phyloP scores from a whole-genome alignment of 139 green algal genomes.

The Volvox africanus region DNA sequence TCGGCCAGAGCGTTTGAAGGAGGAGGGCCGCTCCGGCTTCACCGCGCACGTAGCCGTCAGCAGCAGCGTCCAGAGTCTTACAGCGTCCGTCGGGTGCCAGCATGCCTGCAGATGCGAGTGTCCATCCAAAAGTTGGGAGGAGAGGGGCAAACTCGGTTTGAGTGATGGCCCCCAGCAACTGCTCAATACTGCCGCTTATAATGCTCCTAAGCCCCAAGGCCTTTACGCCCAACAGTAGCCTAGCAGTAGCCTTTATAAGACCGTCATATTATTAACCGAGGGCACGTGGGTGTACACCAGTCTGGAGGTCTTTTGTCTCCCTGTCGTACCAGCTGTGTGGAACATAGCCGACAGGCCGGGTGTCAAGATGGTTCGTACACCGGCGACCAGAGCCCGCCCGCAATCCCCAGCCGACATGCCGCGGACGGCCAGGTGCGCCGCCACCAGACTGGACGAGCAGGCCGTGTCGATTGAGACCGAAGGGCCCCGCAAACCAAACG shows the following conservation, averaged over 20 bases:
- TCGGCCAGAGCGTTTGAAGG: conserved; percentile 25
- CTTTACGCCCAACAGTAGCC: too few species aligned
- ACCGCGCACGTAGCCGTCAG: conserved; percentile 86
- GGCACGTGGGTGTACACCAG: not conserved
- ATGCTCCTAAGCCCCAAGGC: too few species aligned
- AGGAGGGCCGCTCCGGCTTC: conserved; percentile 72
- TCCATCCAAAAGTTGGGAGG: too few species aligned
- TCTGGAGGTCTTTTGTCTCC: not conserved
- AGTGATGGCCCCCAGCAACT: too few species aligned
- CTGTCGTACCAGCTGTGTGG: conserved; percentile 45
- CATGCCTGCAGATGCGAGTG: conserved; percentile 73
- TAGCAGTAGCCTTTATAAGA: too few species aligned
- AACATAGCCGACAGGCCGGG: conserved; percentile 77
- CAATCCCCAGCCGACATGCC: conserved; percentile 48
- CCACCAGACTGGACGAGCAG: conserved; percentile 85
- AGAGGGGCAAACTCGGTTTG: too few species aligned
- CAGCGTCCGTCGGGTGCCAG: conserved; percentile 82
- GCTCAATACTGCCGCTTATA: too few species aligned
- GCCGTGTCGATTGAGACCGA: conserved; percentile 81
- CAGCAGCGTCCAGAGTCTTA: conserved; percentile 85
- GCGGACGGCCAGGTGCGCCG: conserved; percentile 63
- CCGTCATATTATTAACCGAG: too few species aligned
- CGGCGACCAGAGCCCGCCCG: conserved; percentile 50
- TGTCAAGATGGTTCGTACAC: conserved; percentile 71
- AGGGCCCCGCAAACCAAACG: conserved; percentile 83